Evolutionary conservation across 352 stramenopile species (phyloP).

Genomic region (Pelagophyceae sp.): DNA sequence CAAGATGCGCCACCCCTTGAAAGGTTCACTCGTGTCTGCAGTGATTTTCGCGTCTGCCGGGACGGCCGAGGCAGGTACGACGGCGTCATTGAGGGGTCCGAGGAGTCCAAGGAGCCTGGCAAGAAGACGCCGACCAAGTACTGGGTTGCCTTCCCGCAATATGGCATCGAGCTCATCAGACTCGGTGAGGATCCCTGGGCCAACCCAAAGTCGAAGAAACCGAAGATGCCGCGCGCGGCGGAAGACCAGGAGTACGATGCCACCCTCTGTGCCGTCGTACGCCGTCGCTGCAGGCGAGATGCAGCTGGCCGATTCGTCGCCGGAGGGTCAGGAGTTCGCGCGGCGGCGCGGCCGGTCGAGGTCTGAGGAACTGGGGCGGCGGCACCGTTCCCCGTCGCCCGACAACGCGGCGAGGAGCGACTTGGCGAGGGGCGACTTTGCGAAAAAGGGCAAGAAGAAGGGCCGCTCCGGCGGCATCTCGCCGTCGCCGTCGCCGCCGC

Average conservation of each 20-base stretch:
- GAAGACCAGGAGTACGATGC: slow-evolving; percentile 22
- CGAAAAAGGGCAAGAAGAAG: slow-evolving; percentile 30
- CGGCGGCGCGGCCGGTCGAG: too few relatives aligned
- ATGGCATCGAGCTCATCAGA: slow-evolving; percentile 88
- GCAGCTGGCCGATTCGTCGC: neutral
- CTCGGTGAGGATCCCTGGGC: too few relatives aligned
- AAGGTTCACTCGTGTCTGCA: neutral
- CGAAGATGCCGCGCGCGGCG: slow-evolving; percentile 39
- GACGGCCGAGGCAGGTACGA: slow-evolving; percentile 65
- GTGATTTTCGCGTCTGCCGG: neutral
- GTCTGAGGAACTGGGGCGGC: too few relatives aligned
- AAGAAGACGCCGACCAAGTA: slow-evolving; percentile 35
- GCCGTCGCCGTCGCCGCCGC: slow-evolving; percentile 26
- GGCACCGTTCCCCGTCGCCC: too few relatives aligned
- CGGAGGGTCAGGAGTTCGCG: too few relatives aligned
- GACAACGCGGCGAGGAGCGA: too few relatives aligned
- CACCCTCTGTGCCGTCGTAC: neutral
- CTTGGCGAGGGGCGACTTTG: too few relatives aligned
- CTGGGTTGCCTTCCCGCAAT: slow-evolving; percentile 87
- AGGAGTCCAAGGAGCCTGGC: slow-evolving; percentile 50
- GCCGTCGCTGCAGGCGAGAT: neutral
- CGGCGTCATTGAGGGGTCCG: slow-evolving; percentile 81
- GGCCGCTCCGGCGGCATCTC: slow-evolving; percentile 22
- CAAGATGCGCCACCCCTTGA: too few relatives aligned
- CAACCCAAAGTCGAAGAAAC: slow-evolving; percentile 61